phyloP scores from a whole-genome alignment of 2,329 filamentous ascomycete genomes.

The Cryoendolithus antarcticus region DNA sequence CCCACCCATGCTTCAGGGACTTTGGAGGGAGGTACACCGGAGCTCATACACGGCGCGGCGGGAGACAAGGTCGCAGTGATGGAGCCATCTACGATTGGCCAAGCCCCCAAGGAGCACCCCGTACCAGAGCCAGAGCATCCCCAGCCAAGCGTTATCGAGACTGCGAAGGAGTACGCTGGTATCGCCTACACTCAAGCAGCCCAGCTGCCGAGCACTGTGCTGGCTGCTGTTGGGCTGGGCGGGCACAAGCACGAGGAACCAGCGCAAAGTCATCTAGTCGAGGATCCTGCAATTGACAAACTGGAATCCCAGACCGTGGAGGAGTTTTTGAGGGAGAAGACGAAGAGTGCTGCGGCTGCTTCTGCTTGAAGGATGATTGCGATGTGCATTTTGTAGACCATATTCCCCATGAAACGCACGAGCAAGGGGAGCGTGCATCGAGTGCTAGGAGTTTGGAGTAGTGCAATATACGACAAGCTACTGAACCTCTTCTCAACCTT shows the following conservation, averaged over 20 bases:
- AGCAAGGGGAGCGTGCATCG: no score
- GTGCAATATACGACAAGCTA: not conserved
- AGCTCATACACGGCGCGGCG: constrained; percentile 28
- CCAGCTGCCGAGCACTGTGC: constrained; percentile 22
- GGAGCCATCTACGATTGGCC: constrained; percentile 36
- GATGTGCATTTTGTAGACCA: not conserved
- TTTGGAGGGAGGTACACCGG: constrained; percentile 31
- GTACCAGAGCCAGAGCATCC: constrained; percentile 18
- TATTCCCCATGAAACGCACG: no score
- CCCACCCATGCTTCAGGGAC: constrained; percentile 33
- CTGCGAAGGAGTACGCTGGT: constrained; percentile 29
- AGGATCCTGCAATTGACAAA: constrained; percentile 20
- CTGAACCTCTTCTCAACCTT: not conserved
- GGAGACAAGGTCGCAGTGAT: constrained; percentile 34
- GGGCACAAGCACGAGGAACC: constrained; percentile 16
- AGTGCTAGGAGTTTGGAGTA: not conserved
- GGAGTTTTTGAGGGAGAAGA: constrained; percentile 24
- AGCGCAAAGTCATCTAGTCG: constrained; percentile 5
- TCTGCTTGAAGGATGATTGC: not conserved
- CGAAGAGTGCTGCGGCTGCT: constrained; percentile 7
- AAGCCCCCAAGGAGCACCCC: constrained; percentile 36
- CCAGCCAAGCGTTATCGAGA: constrained; percentile 28
- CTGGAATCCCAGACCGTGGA: constrained; percentile 21
- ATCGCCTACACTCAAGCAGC: constrained; percentile 16
- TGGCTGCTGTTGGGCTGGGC: constrained; percentile 21